A percentile compares a stretch with the other conserved stretches of the same genome.
Evolutionary conservation across 2,329 filamentous ascomycete species (phyloP).

Genomic region (Verticillium nubilum): DNA sequence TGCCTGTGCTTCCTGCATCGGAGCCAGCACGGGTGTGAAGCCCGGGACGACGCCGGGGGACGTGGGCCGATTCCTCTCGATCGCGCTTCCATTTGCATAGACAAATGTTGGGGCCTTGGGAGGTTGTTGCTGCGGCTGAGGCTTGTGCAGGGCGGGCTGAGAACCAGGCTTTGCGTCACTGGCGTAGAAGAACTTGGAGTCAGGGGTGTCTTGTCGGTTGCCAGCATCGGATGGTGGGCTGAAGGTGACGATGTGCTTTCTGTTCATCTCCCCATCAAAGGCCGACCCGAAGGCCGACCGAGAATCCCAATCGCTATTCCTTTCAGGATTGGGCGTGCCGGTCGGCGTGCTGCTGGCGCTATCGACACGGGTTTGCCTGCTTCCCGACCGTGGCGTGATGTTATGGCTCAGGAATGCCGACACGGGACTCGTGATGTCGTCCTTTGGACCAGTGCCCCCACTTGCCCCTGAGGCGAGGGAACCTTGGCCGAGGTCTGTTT

Average conservation of each 20-base stretch:
- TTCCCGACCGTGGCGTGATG: slow-evolving; percentile 73
- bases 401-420: slow-evolving; percentile 58
- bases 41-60: slow-evolving; percentile 19
- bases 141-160: slow-evolving; percentile 4
- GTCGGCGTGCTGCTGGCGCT: slow-evolving; percentile 63
- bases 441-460: slow-evolving; percentile 22
- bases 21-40: slow-evolving; percentile 27
- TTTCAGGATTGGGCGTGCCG: slow-evolving; percentile 48
- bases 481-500: slow-evolving; percentile 16
- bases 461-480: not conserved
- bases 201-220: slow-evolving; percentile 23
- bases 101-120: slow-evolving; percentile 47
- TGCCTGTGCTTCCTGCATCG: slow-evolving; percentile 31
- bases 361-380: slow-evolving; percentile 65
- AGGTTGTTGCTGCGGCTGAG: slow-evolving; percentile 28
- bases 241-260: slow-evolving; percentile 30
- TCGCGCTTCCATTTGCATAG: slow-evolving; percentile 46
- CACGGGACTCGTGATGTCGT: slow-evolving; percentile 48
- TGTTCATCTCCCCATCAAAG: slow-evolving; percentile 16
- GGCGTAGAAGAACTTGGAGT: slow-evolving; percentile 87
- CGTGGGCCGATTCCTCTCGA: slow-evolving; percentile 29
- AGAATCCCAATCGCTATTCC: slow-evolving; percentile 38
- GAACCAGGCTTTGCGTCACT: slow-evolving; percentile 57
- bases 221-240: slow-evolving; percentile 29
- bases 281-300: slow-evolving; percentile 19